Conservation (phyloP, 148 eudicot species). For the Spergularia marina region DNA sequence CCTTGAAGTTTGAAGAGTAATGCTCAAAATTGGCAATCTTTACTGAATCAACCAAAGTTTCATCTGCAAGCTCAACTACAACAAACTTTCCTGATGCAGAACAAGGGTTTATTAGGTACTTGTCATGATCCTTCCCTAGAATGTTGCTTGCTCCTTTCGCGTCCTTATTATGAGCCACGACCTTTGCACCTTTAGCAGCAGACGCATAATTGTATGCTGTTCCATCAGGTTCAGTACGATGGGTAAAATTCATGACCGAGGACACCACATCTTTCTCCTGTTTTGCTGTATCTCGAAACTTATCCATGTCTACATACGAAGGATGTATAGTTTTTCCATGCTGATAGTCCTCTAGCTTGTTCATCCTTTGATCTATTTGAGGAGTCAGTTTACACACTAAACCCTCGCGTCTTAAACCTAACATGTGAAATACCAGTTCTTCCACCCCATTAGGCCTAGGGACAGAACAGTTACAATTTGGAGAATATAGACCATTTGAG, state of each 20-base stretch:
- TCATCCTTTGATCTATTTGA: constrained; percentile 28
- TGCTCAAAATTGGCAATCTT: constrained; percentile 90
- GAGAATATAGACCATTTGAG: constrained; percentile 20
- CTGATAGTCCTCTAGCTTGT: constrained; percentile 30
- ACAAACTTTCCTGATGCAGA: constrained; percentile 71
- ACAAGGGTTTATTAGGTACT: constrained; percentile 88
- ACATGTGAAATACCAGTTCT: constrained; percentile 37
- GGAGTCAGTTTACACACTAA: constrained; percentile 43
- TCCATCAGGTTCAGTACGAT: constrained; percentile 89
- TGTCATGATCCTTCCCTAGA: constrained; percentile 86
- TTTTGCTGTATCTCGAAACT: constrained; percentile 39
- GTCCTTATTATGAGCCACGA: constrained; percentile 86
- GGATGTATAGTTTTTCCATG: constrained; percentile 36
- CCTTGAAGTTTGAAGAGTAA: constrained; percentile 85
- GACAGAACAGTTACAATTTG: constrained; percentile 30
- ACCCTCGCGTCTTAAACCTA: constrained; percentile 55
- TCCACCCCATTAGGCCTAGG: constrained; percentile 39
- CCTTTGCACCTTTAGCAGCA: constrained; percentile 83
- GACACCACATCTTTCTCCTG: constrained; percentile 39
- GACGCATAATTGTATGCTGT: constrained; percentile 87
- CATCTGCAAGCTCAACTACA: constrained; percentile 80
- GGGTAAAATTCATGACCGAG: constrained; percentile 54
- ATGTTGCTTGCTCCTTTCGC: constrained; percentile 85
- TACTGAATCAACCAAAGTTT: constrained; percentile 76
- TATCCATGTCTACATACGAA: constrained; percentile 49